Evolutionary conservation across 306 rosid genomes (phyloP).

Genomic region (Corylus americana): DNA sequence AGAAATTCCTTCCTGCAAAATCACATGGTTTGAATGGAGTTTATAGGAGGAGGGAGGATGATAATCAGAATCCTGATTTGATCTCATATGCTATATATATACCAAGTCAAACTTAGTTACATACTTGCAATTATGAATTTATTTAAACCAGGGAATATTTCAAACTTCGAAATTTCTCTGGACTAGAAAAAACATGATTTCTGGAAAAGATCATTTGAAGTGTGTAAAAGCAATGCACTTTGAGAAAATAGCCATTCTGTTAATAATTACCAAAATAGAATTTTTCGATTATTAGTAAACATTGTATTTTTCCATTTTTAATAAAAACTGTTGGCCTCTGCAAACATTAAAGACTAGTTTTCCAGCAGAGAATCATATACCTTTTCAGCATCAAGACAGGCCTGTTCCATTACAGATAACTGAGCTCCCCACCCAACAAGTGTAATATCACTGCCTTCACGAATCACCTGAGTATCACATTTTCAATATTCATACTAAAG

Average conservation of each 20-base stretch:
- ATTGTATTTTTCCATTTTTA: neutral
- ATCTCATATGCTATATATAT: neutral
- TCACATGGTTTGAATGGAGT: slow-evolving; percentile 15
- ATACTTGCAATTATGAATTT: neutral
- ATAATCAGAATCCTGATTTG: neutral
- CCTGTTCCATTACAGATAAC: slow-evolving; percentile 85
- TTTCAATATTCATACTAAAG: slow-evolving; percentile 19
- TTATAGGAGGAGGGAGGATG: neutral
- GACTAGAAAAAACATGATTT: neutral
- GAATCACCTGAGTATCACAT: slow-evolving; percentile 58
- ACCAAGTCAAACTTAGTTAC: neutral
- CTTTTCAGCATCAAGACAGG: slow-evolving; percentile 85
- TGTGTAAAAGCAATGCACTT: neutral
- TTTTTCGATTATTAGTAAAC: neutral
- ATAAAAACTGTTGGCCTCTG: neutral
- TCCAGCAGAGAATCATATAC: slow-evolving; percentile 39
- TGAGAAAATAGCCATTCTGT: neutral
- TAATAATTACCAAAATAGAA: neutral
- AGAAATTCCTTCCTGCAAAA: slow-evolving; percentile 87
- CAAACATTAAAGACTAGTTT: neutral
- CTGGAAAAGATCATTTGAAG: neutral
- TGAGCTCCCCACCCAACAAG: slow-evolving; percentile 99
- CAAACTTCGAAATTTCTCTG: neutral
- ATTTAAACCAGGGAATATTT: slow-evolving; percentile 5
- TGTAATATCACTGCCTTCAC: slow-evolving; percentile 80